phyloP scores from a whole-genome alignment of 2,329 filamentous ascomycete genomes.

The Pezicula carpinea region DNA sequence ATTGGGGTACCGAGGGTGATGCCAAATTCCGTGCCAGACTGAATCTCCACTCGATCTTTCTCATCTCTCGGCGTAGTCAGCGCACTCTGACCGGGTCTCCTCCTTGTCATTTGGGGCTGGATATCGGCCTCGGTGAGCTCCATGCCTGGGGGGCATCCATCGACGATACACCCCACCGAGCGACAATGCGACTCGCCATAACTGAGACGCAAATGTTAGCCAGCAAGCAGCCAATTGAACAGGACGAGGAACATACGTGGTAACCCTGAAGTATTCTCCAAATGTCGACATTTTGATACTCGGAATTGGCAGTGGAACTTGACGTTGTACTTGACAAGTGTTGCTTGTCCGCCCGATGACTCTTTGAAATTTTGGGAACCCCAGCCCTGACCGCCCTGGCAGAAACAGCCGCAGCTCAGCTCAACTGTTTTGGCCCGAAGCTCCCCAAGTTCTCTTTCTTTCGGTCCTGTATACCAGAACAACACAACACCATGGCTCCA shows the following conservation, averaged over 20 bases:
- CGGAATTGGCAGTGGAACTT: background rate
- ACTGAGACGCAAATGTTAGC: constrained; percentile 14
- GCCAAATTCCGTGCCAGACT: constrained; percentile 88
- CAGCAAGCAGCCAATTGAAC: constrained; percentile 4
- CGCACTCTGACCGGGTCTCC: constrained; percentile 81
- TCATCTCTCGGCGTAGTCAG: constrained; percentile 92
- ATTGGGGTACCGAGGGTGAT: constrained; percentile 89
- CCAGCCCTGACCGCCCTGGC: too few species aligned
- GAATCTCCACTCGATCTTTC: constrained; percentile 86
- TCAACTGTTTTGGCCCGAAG: too few species aligned
- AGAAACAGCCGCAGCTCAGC: too few species aligned
- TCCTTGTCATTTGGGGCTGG: constrained; percentile 89
- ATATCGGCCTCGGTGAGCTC: constrained; percentile 80
- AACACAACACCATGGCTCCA: constrained; percentile 20
- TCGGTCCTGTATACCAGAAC: too few species aligned
- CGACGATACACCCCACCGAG: constrained; percentile 91
- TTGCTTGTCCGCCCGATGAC: background rate
- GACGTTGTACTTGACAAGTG: background rate
- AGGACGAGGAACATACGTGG: constrained; percentile 46
- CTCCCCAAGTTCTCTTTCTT: too few species aligned
- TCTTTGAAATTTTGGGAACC: background rate
- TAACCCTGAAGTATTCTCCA: constrained; percentile 75
- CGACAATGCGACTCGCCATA: constrained; percentile 88
- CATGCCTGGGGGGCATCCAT: constrained; percentile 86
- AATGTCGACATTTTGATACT: constrained; percentile 73